Conservation (phyloP, 768 basidiomycete genomes). For the Tylopilus balloui region DNA sequence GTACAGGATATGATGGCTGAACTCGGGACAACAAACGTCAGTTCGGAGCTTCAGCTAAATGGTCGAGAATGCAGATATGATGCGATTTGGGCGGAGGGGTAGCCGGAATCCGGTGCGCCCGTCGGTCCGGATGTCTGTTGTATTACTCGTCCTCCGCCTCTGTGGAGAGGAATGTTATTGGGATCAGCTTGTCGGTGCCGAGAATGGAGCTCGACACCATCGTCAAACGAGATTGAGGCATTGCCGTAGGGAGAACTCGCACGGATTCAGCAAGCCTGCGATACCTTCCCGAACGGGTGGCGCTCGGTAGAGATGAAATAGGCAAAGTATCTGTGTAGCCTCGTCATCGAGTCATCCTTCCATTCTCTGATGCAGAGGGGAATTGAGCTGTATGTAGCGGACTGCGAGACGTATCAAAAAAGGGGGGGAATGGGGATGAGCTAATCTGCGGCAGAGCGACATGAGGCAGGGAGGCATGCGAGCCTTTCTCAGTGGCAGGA, state of each 20-base stretch:
- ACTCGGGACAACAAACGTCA: slow-evolving; percentile 1
- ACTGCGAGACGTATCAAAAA: slow-evolving; percentile 13
- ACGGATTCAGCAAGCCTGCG: slow-evolving; percentile 15
- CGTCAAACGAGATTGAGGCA: slow-evolving; percentile 6
- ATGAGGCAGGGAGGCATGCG: slow-evolving; percentile 19
- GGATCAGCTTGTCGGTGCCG: slow-evolving; percentile 25
- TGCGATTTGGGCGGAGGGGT: slow-evolving; percentile 30
- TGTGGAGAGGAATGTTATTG: slow-evolving; percentile 1
- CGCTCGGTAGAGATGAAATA: slow-evolving; percentile 32
- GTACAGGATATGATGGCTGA: slow-evolving; percentile 6
- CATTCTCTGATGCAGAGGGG: slow-evolving; percentile 18
- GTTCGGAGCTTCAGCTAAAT: slow-evolving; percentile 21
- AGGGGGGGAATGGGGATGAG: slow-evolving; percentile 14
- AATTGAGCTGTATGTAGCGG: slow-evolving; percentile 8
- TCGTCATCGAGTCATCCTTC: slow-evolving; percentile 1
- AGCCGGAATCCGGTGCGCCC: slow-evolving; percentile 10
- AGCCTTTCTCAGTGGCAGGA: slow-evolving; percentile 1
- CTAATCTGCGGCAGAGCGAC: slow-evolving; percentile 14
- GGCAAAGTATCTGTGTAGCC: slow-evolving; percentile 4
- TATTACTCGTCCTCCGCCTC: background rate
- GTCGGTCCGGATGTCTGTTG: background rate
- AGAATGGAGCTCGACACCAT: background rate
- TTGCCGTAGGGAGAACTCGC: slow-evolving; percentile 26
- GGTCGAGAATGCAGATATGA: slow-evolving; percentile 17
- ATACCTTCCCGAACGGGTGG: slow-evolving; percentile 20